phyloP scores from a whole-genome alignment of 2,329 filamentous ascomycete species.

The Monosporascus sp. region DNA sequence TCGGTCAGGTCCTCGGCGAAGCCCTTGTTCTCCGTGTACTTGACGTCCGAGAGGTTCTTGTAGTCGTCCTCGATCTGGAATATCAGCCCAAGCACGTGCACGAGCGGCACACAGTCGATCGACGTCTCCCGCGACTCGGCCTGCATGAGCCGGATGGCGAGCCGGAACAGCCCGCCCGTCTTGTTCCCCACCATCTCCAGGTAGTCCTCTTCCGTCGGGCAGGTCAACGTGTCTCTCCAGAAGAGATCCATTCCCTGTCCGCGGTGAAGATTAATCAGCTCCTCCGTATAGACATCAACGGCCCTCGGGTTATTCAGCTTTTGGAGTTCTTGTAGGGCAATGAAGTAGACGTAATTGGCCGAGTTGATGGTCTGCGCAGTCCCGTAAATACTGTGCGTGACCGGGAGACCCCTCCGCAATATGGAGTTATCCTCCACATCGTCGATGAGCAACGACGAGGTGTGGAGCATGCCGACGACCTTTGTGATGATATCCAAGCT shows the following conservation, averaged over 20 bases:
- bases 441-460: slow-evolving; percentile 76
- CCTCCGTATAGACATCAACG: slow-evolving; percentile 71
- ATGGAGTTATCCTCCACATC: slow-evolving; percentile 80
- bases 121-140: slow-evolving; percentile 50
- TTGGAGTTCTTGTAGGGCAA: slow-evolving; percentile 68
- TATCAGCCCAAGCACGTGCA: slow-evolving; percentile 78
- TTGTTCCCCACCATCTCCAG: slow-evolving; percentile 93
- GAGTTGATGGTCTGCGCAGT: slow-evolving; percentile 85
- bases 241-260: slow-evolving; percentile 90
- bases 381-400: slow-evolving; percentile 80
- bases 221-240: slow-evolving; percentile 81
- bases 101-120: slow-evolving; percentile 74
- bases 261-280: slow-evolving; percentile 77
- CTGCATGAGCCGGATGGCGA: slow-evolving; percentile 86
- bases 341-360: slow-evolving; percentile 85
- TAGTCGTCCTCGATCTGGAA: slow-evolving; percentile 95
- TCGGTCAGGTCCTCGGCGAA: slow-evolving; percentile 94
- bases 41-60: slow-evolving; percentile 70
- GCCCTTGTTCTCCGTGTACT: slow-evolving; percentile 85
- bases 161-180: slow-evolving; percentile 78
- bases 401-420: slow-evolving; percentile 72
- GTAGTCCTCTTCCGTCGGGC: slow-evolving; percentile 82
- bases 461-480: slow-evolving; percentile 81
- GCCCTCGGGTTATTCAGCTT: slow-evolving; percentile 62
- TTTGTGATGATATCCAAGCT: slow-evolving; percentile 70